Base-by-base conservation (phyloP, 2,329 filamentous ascomycete species). In the Didymella glomerata region DNA sequence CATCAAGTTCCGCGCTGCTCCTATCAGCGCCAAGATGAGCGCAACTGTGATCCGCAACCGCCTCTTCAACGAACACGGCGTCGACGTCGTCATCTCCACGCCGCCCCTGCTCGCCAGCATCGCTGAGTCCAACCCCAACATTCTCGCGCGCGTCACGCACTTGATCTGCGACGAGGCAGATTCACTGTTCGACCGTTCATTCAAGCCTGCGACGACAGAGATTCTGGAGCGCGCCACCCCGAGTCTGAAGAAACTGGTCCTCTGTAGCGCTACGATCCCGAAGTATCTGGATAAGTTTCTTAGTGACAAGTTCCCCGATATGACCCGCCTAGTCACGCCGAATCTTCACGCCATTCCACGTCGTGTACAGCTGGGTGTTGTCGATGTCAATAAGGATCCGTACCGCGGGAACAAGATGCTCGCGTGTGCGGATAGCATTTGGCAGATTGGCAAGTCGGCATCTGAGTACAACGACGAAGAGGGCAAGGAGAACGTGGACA, bases 221-320 rank as follows among this genome's bases (percentile, higher is more conserved):
- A 91, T 99, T 66, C 85, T 99, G 64, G 91, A 96, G 71, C 90
- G 90, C 58, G 86, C 90, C 1, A 85, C 88, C 7, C 92, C 94
- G 0, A 95, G 92, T 0, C 80, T 98, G 46, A 87, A 92, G 72
- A 91, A 97, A 74, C 84, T 99, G 24, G 84, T 99, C 46, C 86
- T 98, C 64, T 99, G 95, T 82, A 98, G 94, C 3, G 95, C 95
- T 50, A 99, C 95, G 5, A 98, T 99, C 62, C 95, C 96, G 2
- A 87, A 90, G 64, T 91, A 91, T 67, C 85, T 99, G 18, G 95
- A 99, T 80, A 89, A 86, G 65, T 92, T 90, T 76, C 85, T 99
- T n/a, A 86, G 87, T 51, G 86, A 87, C 62, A 88, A 89, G 63
- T 97, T 93, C 76, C 94, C 95, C 0, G 84, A 91, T 67, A 92